Base-by-base conservation (phyloP, 2,329 filamentous ascomycete species). In the Blastomyces percursus region DNA sequence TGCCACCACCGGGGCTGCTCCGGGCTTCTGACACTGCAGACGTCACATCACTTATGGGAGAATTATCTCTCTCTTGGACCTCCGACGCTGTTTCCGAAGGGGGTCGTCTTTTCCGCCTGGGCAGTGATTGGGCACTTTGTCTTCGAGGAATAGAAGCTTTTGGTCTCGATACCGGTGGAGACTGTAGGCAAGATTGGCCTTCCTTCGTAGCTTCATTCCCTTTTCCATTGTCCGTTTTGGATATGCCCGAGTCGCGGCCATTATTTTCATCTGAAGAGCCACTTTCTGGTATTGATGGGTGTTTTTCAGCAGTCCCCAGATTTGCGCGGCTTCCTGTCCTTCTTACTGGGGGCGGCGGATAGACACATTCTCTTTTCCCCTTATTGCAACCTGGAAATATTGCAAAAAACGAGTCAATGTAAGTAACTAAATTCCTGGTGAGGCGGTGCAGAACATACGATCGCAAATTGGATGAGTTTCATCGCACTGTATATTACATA, bases 401-500 rank as follows among this genome's bases (percentile, higher is more conserved):
- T 40, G 44, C 42, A 60, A 59, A 60, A 59, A 64, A 61, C 27
- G 61, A 60, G 62, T 56, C 60, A 57, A 50, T 54, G 51, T 42
- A 32, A 61, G 12, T 64, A 61, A 38, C 52, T 62, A 61, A 55
- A 62, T 71, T 60, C 30, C 55, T 30, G 30, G 61, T 54, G 58
- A 54, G 52, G 56, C 61, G 44, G 55, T 38, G 59, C 14, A 42
- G 46, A 59, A 79, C 82, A 71, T 74, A 84, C 83, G 77, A 73
- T 96, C 92, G 76, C 94, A 97, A 61, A 89, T 82, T 14, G 94
- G 94, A 69, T 87, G 89, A 27, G 81, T 84, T 76, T 99, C 94
- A 73, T 97, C 94, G 74, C 94, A 99, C 89, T 96, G 66, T 59
- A 59, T 55, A 30, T 11, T 63, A 42, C 19, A 42, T 32, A 52